Base-by-base conservation (phyloP, 331 rosid genomes). In the Rosa hybrid region DNA sequence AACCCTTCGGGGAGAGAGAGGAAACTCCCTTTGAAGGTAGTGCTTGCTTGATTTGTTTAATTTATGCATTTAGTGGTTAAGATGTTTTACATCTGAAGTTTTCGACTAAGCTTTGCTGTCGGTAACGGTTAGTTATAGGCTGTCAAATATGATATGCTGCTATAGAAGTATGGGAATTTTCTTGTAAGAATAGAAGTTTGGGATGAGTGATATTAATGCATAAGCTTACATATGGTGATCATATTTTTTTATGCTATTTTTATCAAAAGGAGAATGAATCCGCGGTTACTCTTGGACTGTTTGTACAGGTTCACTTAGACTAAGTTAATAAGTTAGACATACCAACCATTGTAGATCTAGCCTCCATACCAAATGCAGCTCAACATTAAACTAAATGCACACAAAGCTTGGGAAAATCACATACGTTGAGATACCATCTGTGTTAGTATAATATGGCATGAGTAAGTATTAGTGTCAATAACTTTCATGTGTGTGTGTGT, bases 1-100 rank as follows among this genome's bases (percentile, higher is more conserved):
- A 92, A 93, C 84, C 97, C 98, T 57, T 96, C 99, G 12, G 98
- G 98, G 83, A 93, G 98, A 86, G 98, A 93, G 27, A 87, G 97
- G 79, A 90, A 51, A 80, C 99, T 96, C 56, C 97, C 95, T 59
- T 84, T 96, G 86, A 96, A 96, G 99, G 95, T 93, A 88, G 83
- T 72, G 5, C 63, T 82, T 56, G 10, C 71, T 65, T 65, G 74
- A 63, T 25, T 63, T 7, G 38, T 63, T 12, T 11, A 14, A 42
- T 67, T 45, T 51, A 16, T 30, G 21, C 12, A 30, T 69, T 14
- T 67, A 12, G 49, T 11, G 1, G 20, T 17, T 57, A 68, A 81
- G 30, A 16, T 20, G 39, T n/a, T 39, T 23, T n/a, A 14, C 42
- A 54, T 16, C 8, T 54, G 11, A 54, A 2, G 60, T 39, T 78